These are phyloP conservation scores for Tilletia horrida DNA, from an alignment of 1,284 basidiomycete species.

Conservation along the genomic window DNA sequence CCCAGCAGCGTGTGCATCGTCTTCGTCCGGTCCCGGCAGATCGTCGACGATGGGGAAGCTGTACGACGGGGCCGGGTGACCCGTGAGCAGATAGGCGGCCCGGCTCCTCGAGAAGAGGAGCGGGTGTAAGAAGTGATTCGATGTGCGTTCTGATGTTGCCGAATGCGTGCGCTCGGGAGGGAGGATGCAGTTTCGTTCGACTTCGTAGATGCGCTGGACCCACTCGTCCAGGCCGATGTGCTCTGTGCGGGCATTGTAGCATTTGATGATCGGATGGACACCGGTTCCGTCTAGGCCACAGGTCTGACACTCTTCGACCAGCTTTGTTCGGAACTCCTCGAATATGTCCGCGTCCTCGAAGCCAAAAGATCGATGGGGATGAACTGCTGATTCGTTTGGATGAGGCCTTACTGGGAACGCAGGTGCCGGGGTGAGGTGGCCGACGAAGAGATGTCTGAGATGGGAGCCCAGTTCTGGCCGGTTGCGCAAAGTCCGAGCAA, in stretches of 20 bases:
- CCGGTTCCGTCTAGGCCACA: background rate
- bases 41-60: background rate
- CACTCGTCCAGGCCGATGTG: background rate
- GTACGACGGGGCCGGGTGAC: background rate
- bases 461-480: background rate
- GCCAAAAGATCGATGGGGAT: background rate
- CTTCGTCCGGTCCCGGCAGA: background rate
- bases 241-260: background rate
- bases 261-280: background rate
- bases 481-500: background rate
- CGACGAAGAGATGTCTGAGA: background rate
- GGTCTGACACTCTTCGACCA: background rate
- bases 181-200: background rate
- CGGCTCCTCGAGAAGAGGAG: background rate
- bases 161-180: too few relatives aligned
- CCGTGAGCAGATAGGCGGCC: conserved; percentile 3
- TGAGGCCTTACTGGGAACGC: background rate
- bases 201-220: background rate
- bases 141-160: background rate
- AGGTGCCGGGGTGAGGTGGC: background rate
- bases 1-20: background rate
- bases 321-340: background rate
- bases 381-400: background rate
- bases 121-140: conserved; percentile 6
- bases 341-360: background rate